A percentile compares a stretch with the other conserved stretches of the same genome.
Evolutionary conservation across 2,329 filamentous ascomycete genomes (phyloP).

Genomic region (Leptosphaerulina australis): DNA sequence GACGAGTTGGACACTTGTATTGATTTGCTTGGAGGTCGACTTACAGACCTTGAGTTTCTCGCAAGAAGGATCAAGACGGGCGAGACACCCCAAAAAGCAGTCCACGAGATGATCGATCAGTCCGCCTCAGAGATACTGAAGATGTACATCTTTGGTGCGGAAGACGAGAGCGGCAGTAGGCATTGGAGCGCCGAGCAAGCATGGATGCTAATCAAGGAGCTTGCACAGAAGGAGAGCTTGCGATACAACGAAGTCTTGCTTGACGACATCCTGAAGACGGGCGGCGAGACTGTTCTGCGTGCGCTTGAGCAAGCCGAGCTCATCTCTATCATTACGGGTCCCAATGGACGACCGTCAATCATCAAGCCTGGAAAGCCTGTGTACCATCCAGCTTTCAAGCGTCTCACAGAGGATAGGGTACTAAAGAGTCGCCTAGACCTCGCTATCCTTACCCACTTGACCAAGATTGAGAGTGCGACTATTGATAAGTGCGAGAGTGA

Average conservation of each 20-base stretch:
- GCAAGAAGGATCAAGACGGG: conserved; percentile 88
- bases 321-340: conserved; percentile 72
- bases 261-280: conserved; percentile 72
- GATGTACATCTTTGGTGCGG: conserved; percentile 76
- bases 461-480: conserved; percentile 71
- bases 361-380: conserved; percentile 86
- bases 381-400: conserved; percentile 80
- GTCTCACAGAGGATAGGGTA: conserved; percentile 72
- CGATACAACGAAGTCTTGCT: conserved; percentile 87
- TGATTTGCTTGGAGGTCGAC: conserved; percentile 79
- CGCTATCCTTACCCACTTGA: conserved; percentile 69
- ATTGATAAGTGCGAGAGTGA: conserved; percentile 84
- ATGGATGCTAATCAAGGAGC: conserved; percentile 82
- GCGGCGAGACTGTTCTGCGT: conserved; percentile 77
- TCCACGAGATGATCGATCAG: conserved; percentile 87
- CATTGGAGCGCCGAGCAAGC: conserved; percentile 86
- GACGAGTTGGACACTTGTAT: conserved; percentile 81
- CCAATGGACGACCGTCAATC: conserved; percentile 75
- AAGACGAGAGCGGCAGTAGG: conserved; percentile 59
- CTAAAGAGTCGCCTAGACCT: conserved; percentile 73
- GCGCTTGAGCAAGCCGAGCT: conserved; percentile 84
- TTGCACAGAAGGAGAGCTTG: conserved; percentile 71
- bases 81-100: conserved; percentile 79
- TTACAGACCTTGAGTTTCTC: conserved; percentile 95
- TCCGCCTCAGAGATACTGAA: conserved; percentile 89